These are phyloP conservation scores for Crucihimalaya himalaica DNA, from an alignment of 345 rosid species.

Conservation along the genomic window DNA sequence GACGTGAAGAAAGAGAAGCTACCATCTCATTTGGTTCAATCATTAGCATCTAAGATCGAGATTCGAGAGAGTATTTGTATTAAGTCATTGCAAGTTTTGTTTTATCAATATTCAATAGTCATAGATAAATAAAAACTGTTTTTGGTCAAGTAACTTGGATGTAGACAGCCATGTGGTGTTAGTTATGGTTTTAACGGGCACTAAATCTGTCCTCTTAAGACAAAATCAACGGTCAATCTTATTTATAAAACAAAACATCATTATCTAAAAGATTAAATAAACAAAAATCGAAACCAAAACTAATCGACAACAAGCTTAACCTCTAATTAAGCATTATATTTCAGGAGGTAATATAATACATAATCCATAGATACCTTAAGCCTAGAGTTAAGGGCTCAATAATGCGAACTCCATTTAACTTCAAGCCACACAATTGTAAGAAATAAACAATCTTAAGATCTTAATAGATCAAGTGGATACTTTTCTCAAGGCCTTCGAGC, in stretches of 20 bases:
- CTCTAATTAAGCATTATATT: neutral
- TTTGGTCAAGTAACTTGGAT: neutral
- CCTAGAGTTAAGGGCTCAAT: constrained; percentile 1
- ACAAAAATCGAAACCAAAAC: neutral
- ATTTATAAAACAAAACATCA: neutral
- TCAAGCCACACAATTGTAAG: neutral
- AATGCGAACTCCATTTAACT: constrained; percentile 12
- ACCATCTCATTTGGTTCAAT: constrained; percentile 13
- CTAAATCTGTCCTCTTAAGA: neutral
- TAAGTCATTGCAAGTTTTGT: constrained; percentile 1
- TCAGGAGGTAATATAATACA: neutral
- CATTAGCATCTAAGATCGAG: constrained; percentile 13
- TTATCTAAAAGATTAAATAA: neutral
- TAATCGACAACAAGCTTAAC: neutral
- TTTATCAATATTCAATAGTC: too few relatives aligned
- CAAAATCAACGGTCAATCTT: neutral
- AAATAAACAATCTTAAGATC: neutral
- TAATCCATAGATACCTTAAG: neutral
- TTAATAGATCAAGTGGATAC: neutral
- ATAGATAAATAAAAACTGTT: too few relatives aligned
- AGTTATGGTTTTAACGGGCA: neutral
- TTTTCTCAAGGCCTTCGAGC: neutral
- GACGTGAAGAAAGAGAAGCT: constrained; percentile 1
- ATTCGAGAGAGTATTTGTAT: neutral
- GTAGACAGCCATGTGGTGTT: neutral